Evolutionary conservation across 192 early-diverging fungal genomes (phyloP), one percentile per base, ranked within the genome.

Genomic region (Backusella australiensis): DNA sequence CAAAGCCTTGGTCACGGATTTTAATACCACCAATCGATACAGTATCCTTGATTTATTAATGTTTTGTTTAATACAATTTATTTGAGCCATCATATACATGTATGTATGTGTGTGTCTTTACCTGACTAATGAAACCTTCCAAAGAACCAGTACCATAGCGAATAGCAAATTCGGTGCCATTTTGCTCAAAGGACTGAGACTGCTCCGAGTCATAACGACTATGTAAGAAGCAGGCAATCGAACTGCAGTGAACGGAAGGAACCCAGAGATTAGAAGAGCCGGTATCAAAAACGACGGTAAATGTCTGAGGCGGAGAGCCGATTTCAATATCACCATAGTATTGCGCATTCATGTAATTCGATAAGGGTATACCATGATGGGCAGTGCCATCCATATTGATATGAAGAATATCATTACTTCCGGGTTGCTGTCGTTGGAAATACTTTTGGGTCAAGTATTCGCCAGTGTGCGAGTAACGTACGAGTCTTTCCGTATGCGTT

Each of bases 221-320:
- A 82, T 99, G 98, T 63, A 99, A 86, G 89, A 92, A 98, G 76
- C 98, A 99, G 2, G 97, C 96, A 76, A 99, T 97, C 3, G 95
- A 97, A 35, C 83, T 87, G 89, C 98, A 99, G 71, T 91, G 91
- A 6, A 93, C 93, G 21, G 95, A 97, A 12, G 97, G 97, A 32
- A 99, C 96, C 97, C 97, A 98, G 66, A 98, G 87, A 83, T 98
- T 98, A 41, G 93, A 93, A 52, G 92, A 96, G 32, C 96, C 97
- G 6, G 97, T 99, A 83, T 99, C 97, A 67, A 96, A 95, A 42
- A 96, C 92, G 36, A 97, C 95, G 68, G 90, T 91, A 86, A 99
- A 99, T 8, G 85, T 91, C 84, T 99, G 96, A 34, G 91, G 85
- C 23, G 97, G 97, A 21, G 94, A 94, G 7, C 94, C 96, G 63